Base-by-base conservation (phyloP, 2,329 filamentous ascomycete species). In the Ampelomyces quisqualis region DNA sequence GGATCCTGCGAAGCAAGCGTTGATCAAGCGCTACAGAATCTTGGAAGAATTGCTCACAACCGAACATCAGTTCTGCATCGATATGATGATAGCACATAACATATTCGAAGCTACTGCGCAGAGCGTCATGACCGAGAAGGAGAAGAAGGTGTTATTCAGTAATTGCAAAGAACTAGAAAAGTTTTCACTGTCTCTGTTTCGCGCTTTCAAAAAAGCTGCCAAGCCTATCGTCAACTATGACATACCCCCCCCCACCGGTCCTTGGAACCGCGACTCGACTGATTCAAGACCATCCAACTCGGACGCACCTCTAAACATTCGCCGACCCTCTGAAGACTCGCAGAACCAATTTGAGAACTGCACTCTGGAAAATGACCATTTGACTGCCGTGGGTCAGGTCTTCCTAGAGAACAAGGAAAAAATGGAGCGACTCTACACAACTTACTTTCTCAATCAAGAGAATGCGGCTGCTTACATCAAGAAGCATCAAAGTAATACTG, bases 51-150 rank as follows among this genome's bases (percentile, higher is more conserved):
- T 98, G 24, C 79, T 96, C 31, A 90, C 96, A 59, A 98, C 93
- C 0, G 93, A 98, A 65, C 84, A 89, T 33, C 84, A 85, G 5
- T 97, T 95, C 68, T 84, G 94, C 41, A 82, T 89, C 50, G 93
- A 98, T 65, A 91, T 98, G 88, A 95, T 90, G 65, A 91, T 98
- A 38, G 86, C 95, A 2, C 89, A 95, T 60, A 90, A 97, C 62
- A 97, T 98, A 39, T 98, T 97, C 76, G 95, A 94, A 69, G 90
- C 88, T 29, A 97, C 93, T 1, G 88, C 89, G 1, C 83, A 86
- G 40, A 82, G 88, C 7, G 82, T 89, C 49, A 79, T 96, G 19
- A 88, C 86, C 29, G 74, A 80, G 28, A 87, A 91, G 50, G 95
- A 95, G 49, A 84, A 94, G 57, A 95, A 90, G 63, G 77, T 87